Evolutionary conservation across 352 stramenopile species (phyloP).

Genomic region (Saprolegnia diclina): DNA sequence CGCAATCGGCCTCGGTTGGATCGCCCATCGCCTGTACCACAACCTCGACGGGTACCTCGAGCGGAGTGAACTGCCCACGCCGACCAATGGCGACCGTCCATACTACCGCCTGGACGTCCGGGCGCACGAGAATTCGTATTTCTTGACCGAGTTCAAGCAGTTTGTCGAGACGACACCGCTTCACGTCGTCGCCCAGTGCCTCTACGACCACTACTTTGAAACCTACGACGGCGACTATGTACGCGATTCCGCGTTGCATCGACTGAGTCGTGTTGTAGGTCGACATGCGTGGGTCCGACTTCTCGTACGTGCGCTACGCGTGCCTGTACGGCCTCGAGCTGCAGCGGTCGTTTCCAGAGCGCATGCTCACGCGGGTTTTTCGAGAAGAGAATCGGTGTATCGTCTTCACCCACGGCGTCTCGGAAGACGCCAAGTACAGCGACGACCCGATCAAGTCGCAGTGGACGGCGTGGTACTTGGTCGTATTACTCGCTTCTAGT

Average conservation of each 20-base stretch:
- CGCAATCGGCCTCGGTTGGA: slow-evolving; percentile 6
- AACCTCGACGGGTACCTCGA: slow-evolving; percentile 14
- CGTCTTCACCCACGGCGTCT: slow-evolving; percentile 19
- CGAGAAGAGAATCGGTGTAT: slow-evolving; percentile 4
- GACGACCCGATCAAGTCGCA: neutral
- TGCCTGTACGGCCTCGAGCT: neutral
- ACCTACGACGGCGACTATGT: neutral
- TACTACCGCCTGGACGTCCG: slow-evolving; percentile 6
- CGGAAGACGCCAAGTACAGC: slow-evolving; percentile 10
- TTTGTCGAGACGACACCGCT: slow-evolving; percentile 6
- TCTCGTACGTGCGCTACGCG: slow-evolving; percentile 9
- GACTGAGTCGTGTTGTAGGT: neutral
- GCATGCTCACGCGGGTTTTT: slow-evolving; percentile 9
- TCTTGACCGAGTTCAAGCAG: slow-evolving; percentile 19
- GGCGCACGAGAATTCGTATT: neutral
- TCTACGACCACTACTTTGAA: slow-evolving; percentile 11
- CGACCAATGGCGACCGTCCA: neutral
- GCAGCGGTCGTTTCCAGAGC: slow-evolving; percentile 11
- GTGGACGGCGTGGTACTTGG: slow-evolving; percentile 15
- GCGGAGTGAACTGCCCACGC: neutral
- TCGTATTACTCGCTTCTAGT: neutral
- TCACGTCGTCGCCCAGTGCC: neutral
- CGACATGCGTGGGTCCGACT: neutral
- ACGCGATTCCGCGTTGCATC: neutral
- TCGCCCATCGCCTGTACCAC: slow-evolving; percentile 1